These are phyloP conservation scores for Wilcoxina mikolae DNA, from an alignment of 495 filamentous ascomycete species.

Conservation along the genomic window DNA sequence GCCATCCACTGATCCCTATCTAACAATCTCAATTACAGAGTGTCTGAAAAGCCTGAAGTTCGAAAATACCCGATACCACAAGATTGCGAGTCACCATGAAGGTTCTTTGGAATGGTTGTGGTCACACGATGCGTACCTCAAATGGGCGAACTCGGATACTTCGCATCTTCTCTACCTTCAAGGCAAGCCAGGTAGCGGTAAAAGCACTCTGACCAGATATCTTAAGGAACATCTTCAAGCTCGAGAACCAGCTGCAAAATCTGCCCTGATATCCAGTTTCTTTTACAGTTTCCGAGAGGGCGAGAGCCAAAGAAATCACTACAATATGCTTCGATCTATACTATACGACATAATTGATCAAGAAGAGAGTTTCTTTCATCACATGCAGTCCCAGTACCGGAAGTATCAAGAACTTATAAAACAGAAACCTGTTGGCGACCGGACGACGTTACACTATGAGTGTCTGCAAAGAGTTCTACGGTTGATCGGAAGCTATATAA, in stretches of 20 bases:
- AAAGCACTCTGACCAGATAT: neutral
- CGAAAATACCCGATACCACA: slow-evolving; percentile 3
- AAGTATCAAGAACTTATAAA: neutral
- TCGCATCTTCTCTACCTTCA: slow-evolving; percentile 1
- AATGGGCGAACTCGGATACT: neutral
- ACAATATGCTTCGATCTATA: slow-evolving; percentile 2
- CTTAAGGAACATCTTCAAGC: neutral
- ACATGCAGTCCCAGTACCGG: neutral
- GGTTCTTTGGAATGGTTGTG: slow-evolving; percentile 6
- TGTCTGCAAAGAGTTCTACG: neutral
- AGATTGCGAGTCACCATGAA: neutral
- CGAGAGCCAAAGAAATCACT: neutral
- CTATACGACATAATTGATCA: neutral
- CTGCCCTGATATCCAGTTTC: neutral
- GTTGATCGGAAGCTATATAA: neutral
- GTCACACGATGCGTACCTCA: neutral
- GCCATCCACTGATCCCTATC: neutral
- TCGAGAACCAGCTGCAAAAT: neutral
- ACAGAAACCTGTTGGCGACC: neutral
- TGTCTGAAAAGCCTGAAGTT: slow-evolving; percentile 1
- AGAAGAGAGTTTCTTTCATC: neutral
- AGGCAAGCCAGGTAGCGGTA: slow-evolving; percentile 8
- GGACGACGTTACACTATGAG: neutral
- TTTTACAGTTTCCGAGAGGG: slow-evolving; percentile 1
- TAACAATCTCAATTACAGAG: neutral